A percentile compares a stretch with the other conserved stretches of the same genome.
Conservation (phyloP, 2,329 filamentous ascomycete species). For the Bipolaris victoriae region DNA sequence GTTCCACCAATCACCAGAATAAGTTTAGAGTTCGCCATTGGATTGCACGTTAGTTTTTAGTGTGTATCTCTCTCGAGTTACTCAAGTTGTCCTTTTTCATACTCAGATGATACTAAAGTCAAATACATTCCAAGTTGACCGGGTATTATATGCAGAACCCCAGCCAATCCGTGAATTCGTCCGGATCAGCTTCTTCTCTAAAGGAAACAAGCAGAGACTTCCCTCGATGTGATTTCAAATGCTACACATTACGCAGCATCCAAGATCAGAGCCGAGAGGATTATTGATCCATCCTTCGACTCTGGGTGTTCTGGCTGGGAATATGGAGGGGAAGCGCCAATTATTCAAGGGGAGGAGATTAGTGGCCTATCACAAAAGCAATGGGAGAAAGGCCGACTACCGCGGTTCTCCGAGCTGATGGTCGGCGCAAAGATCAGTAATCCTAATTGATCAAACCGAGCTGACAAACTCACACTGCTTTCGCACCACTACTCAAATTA, state of each 20-base stretch:
- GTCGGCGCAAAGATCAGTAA: background rate
- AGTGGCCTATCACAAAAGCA: background rate
- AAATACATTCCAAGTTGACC: background rate
- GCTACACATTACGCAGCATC: background rate
- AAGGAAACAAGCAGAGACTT: background rate
- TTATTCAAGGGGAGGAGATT: background rate
- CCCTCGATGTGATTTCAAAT: background rate
- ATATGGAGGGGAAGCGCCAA: background rate
- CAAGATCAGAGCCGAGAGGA: background rate
- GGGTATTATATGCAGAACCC: background rate
- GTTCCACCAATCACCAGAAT: slow-evolving; percentile 34
- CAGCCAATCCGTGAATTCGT: background rate
- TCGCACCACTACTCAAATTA: background rate
- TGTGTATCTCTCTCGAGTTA: background rate
- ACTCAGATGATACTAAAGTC: background rate
- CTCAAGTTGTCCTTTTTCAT: background rate
- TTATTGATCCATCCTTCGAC: background rate
- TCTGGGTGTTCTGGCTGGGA: background rate
- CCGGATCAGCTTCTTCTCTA: background rate
- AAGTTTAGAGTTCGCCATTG: background rate
- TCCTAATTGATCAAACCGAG: background rate
- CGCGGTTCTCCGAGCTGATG: background rate
- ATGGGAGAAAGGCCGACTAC: background rate
- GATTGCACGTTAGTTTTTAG: background rate
- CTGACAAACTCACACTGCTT: background rate